Evolutionary conservation across 2,329 filamentous ascomycete genomes (phyloP).

Genomic region (Exophiala calicioides): DNA sequence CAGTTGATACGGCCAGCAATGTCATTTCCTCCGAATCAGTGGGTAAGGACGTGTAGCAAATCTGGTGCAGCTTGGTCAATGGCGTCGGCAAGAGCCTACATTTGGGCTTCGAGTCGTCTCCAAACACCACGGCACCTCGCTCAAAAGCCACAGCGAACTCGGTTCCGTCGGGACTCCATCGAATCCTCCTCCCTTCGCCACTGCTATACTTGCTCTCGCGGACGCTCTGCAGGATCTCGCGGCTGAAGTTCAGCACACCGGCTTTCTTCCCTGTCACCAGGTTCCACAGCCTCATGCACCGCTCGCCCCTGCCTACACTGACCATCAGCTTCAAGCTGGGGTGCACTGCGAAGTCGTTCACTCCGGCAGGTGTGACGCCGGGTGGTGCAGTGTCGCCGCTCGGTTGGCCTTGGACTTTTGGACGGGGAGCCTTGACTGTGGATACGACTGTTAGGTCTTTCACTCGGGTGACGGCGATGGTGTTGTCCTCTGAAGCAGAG

Average conservation of each 20-base stretch:
- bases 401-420: slow-evolving; percentile 76
- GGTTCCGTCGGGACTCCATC: slow-evolving; percentile 75
- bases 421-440: slow-evolving; percentile 83
- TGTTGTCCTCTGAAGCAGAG: slow-evolving; percentile 86
- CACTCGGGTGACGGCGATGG: slow-evolving; percentile 81
- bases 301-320: slow-evolving; percentile 84
- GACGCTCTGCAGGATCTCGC: slow-evolving; percentile 69
- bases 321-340: slow-evolving; percentile 97
- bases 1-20: slow-evolving; percentile 76
- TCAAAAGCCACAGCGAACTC: slow-evolving; percentile 92
- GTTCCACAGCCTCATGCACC: slow-evolving; percentile 93
- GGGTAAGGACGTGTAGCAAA: slow-evolving; percentile 65
- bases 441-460: slow-evolving; percentile 88
- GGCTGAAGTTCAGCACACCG: slow-evolving; percentile 82
- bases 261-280: slow-evolving; percentile 95
- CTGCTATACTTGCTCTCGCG: slow-evolving; percentile 75
- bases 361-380: slow-evolving; percentile 78
- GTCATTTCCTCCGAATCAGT: slow-evolving; percentile 42
- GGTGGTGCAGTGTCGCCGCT: slow-evolving; percentile 85
- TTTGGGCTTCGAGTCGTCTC: slow-evolving; percentile 73
- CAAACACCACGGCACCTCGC: slow-evolving; percentile 78
- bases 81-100: slow-evolving; percentile 70
- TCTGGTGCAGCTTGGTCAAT: slow-evolving; percentile 78
- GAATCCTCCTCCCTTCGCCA: slow-evolving; percentile 79
- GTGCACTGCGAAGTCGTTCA: slow-evolving; percentile 94